Percentiles rank a stretch among this genome's conserved stretches.
phyloP scores from a whole-genome alignment of 2,329 filamentous ascomycete species.

The Lasiodiplodia sp. region DNA sequence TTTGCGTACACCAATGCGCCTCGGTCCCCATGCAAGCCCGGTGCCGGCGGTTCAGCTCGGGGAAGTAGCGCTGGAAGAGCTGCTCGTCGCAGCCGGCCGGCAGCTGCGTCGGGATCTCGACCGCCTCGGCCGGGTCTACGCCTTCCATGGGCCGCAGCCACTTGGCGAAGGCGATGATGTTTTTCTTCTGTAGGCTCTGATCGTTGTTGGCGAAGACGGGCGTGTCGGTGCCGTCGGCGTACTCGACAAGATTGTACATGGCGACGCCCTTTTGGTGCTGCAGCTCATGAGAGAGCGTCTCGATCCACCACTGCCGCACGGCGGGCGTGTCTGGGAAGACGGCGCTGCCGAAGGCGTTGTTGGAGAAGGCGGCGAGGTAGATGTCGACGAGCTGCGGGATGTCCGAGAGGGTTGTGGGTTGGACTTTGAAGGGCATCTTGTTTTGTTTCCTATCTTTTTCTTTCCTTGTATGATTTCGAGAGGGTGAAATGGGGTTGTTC shows the following conservation, averaged over 20 bases:
- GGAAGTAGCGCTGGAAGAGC: not conserved
- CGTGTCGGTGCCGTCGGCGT: constrained; percentile 13
- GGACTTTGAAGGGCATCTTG: constrained; percentile 33
- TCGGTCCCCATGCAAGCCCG: not conserved
- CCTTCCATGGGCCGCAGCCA: constrained; percentile 20
- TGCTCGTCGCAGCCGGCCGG: not conserved
- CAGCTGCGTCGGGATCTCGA: not conserved
- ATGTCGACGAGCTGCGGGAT: constrained; percentile 47
- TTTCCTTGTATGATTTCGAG: not conserved
- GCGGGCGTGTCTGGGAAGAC: constrained; percentile 73
- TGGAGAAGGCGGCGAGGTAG: constrained; percentile 44
- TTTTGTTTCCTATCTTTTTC: not conserved
- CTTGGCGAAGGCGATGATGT: constrained; percentile 20
- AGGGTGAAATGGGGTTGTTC: not conserved
- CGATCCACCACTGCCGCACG: constrained; percentile 14
- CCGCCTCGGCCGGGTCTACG: not conserved
- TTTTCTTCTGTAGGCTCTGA: too few species aligned
- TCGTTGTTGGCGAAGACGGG: not conserved
- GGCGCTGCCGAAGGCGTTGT: constrained; percentile 70
- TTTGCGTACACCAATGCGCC: constrained; percentile 15
- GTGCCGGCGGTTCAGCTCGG: not conserved
- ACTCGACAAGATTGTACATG: constrained; percentile 20
- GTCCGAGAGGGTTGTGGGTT: constrained; percentile 47
- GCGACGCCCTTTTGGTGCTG: constrained; percentile 7
- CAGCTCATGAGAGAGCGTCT: not conserved